Base-by-base conservation (phyloP, 352 stramenopile species). In the Globisporangium viniferum region DNA sequence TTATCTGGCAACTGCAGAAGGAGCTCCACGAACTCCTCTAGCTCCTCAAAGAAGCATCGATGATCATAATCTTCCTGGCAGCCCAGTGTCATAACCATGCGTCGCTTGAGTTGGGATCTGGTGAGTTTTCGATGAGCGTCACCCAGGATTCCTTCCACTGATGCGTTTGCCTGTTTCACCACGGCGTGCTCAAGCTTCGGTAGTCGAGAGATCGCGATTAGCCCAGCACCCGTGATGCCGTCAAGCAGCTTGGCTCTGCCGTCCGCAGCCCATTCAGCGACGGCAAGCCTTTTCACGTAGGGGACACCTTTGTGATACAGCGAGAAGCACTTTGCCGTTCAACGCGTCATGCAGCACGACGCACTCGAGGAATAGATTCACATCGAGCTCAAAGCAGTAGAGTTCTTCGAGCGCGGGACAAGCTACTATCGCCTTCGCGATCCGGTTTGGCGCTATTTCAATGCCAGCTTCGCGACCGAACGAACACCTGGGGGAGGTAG, bases 361-460 rank as follows among this genome's bases (percentile, higher is more conserved):
- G 10, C 36, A 44, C 36, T 44, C 36, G 36, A 44, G 36, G 36
- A 44, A 5, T 4, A 44, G 12, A 44, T 44, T 15, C 36, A 44
- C 36, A 44, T 49, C 35, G 31, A 62, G 27, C 56, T 35, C 44
- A n/a, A 62, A 49, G n/a, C 0, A 24, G 24, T 62, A 35, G 24
- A 49, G 56, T 39, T 62, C 33, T 27, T 62, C 56, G 33, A 62
- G 22, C n/a, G 56, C 33, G 15, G 33, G 33, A 41, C 33, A 62
- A 14, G 33, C n/a, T 14, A 3, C 20, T 27, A 62, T 62, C 15
- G 12, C 22, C 33, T 62, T 62, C 27, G 12, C 22, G 3, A 57
- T 35, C 22, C 51, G 10, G 5, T 20, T 35, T 9, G 51, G 31
- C 14, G 51, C 10, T 1, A 57, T 2, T 14, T 35, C 10, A 35